phyloP scores from a whole-genome alignment of 2,329 filamentous ascomycete species.

The Cladophialophora bantiana region DNA sequence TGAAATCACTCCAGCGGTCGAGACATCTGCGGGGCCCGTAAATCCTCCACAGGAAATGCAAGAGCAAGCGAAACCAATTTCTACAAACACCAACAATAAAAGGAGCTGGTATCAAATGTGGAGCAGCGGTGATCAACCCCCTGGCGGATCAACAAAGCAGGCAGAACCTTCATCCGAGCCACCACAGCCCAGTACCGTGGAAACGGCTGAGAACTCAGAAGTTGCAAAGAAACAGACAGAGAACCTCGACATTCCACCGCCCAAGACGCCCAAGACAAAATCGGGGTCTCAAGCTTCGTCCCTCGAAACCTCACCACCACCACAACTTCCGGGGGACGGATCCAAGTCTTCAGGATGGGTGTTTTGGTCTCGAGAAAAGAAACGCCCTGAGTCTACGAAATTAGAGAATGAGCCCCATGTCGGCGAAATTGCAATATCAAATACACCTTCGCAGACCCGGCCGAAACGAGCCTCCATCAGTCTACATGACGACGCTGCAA shows the following conservation, averaged over 20 bases:
- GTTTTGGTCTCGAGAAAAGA: conserved; percentile 43
- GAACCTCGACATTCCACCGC: conserved; percentile 29
- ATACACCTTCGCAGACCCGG: conserved; percentile 38
- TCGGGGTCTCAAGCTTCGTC: conserved; percentile 34
- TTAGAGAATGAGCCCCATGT: conserved; percentile 36
- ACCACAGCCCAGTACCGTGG: background rate
- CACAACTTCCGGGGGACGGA: conserved; percentile 34
- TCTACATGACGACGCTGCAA: conserved; percentile 35
- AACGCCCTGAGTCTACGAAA: conserved; percentile 19
- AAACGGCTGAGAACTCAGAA: conserved; percentile 1
- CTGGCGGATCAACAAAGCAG: conserved; percentile 7
- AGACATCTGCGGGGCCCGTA: conserved; percentile 24
- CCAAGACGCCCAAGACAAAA: conserved; percentile 36
- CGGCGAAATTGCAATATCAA: conserved; percentile 39
- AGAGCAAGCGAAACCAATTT: conserved; percentile 30
- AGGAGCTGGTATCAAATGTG: conserved; percentile 56
- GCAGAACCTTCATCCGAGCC: background rate
- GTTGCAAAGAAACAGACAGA: conserved; percentile 28
- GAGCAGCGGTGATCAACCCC: conserved; percentile 43
- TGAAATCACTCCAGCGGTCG: background rate
- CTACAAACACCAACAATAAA: conserved; percentile 41
- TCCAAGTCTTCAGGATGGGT: conserved; percentile 38
- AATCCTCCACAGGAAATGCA: conserved; percentile 35
- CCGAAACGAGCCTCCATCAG: conserved; percentile 43
- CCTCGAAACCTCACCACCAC: conserved; percentile 36